Evolutionary conservation across 768 basidiomycete species (phyloP).

Genomic region (Rhizopogon salebrosus): DNA sequence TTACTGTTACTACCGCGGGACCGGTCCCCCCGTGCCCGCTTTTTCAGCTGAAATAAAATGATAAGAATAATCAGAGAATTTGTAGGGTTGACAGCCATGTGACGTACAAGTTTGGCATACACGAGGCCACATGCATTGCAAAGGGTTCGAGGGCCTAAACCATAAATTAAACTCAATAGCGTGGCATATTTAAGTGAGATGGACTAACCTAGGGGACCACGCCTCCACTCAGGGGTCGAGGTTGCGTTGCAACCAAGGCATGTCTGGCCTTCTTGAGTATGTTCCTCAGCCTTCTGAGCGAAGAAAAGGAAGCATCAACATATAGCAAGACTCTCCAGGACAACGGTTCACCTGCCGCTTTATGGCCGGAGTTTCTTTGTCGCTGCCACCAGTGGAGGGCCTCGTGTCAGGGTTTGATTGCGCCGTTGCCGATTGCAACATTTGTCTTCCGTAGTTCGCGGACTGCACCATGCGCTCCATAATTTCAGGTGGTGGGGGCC

Average conservation of each 20-base stretch:
- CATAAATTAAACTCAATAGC: conserved; percentile 21
- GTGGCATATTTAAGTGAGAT: conserved; percentile 17
- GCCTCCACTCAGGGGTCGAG: conserved; percentile 82
- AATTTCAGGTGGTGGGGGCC: conserved; percentile 24
- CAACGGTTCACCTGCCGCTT: conserved; percentile 30
- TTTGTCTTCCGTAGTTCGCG: conserved; percentile 32
- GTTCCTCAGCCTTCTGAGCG: conserved; percentile 34
- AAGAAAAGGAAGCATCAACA: conserved; percentile 17
- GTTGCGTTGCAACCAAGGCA: conserved; percentile 82
- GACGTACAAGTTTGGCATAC: conserved; percentile 77
- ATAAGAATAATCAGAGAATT: conserved; percentile 18
- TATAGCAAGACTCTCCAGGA: conserved; percentile 18
- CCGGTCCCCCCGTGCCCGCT: conserved; percentile 30
- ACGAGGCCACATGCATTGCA: conserved; percentile 87
- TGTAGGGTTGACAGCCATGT: conserved; percentile 16
- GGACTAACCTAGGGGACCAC: conserved; percentile 71
- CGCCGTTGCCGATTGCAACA: conserved; percentile 22
- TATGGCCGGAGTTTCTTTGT: conserved; percentile 26
- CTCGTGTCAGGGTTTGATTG: conserved; percentile 26
- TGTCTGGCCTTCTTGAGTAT: conserved; percentile 57
- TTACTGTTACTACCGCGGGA: conserved; percentile 20
- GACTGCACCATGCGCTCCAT: conserved; percentile 44
- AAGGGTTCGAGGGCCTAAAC: conserved; percentile 69
- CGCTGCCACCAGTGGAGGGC: conserved; percentile 14
- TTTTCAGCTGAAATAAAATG: conserved; percentile 21